These are phyloP conservation scores for Teunomyces lycoperdinae DNA, from an alignment of 805 yeast species.

Conservation along the genomic window DNA sequence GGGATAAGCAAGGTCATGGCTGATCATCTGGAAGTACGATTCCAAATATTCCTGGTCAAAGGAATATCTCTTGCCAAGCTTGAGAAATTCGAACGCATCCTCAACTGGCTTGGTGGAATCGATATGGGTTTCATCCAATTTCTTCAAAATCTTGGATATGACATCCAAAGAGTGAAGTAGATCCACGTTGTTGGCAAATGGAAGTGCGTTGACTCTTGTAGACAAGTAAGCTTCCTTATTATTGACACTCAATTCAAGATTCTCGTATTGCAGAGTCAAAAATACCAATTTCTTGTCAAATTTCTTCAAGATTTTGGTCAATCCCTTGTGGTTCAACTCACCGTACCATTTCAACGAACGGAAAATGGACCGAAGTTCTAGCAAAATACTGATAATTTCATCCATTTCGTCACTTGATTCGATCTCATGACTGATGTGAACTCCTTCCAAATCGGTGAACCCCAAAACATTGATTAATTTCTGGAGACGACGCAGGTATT, in stretches of 20 bases:
- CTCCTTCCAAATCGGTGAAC: conserved; percentile 13
- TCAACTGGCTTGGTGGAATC: conserved; percentile 1
- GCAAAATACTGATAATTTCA: conserved; percentile 48
- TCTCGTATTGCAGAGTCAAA: conserved; percentile 14
- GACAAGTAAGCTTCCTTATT: conserved; percentile 45
- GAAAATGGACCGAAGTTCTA: conserved; percentile 72
- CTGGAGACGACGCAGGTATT: conserved; percentile 68
- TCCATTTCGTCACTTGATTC: conserved; percentile 41
- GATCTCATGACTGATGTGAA: conserved; percentile 24
- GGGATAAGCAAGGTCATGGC: conserved; percentile 42
- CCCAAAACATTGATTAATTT: conserved; percentile 40
- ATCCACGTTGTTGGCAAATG: conserved; percentile 72
- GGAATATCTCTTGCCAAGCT: conserved; percentile 24
- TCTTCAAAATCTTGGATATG: conserved; percentile 52
- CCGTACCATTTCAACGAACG: conserved; percentile 92
- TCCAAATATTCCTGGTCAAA: conserved; percentile 24
- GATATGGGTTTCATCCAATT: conserved; percentile 25
- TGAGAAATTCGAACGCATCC: conserved; percentile 16
- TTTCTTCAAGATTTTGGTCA: conserved; percentile 83
- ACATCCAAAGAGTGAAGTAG: conserved; percentile 50
- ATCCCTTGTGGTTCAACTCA: conserved; percentile 87
- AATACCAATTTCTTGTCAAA: conserved; percentile 69
- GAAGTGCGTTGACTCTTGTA: conserved; percentile 68
- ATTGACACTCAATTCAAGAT: conserved; percentile 12
- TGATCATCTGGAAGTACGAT: conserved; percentile 21